Percentiles rank a stretch among this genome's conserved stretches.
Conservation (phyloP, 2,329 filamentous ascomycete species). For the Aspergillus jensenii region DNA sequence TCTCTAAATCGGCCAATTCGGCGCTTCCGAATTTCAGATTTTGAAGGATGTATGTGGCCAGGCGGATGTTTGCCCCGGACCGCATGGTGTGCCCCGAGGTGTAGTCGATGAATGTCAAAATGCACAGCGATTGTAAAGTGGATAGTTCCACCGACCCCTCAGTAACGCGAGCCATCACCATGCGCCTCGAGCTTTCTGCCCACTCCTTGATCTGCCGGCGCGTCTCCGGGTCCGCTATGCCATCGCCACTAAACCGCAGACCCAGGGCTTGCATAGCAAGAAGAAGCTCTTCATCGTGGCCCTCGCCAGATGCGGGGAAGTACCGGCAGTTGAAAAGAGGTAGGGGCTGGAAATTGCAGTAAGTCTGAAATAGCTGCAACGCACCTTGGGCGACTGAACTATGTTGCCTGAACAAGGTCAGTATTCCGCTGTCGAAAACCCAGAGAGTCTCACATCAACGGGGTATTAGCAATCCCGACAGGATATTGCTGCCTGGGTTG, state of each 20-base stretch:
- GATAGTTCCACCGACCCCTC: conserved; percentile 33
- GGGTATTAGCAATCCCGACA: not conserved
- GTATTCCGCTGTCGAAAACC: not conserved
- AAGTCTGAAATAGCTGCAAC: conserved; percentile 28
- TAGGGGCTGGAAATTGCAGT: conserved; percentile 36
- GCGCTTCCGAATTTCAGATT: conserved; percentile 5
- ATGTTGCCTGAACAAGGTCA: not conserved
- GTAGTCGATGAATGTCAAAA: conserved; percentile 20
- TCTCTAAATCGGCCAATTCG: conserved; percentile 18
- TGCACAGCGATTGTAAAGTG: conserved; percentile 33
- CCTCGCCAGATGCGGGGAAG: conserved; percentile 16
- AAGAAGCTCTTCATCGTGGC: conserved; percentile 27
- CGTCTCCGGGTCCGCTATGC: conserved; percentile 6
- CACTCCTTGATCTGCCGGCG: conserved; percentile 17
- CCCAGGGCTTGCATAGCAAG: conserved; percentile 31
- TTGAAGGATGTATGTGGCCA: conserved; percentile 17
- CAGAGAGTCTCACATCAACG: not conserved
- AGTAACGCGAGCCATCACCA: conserved; percentile 28
- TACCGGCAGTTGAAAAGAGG: conserved; percentile 26
- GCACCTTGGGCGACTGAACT: conserved; percentile 5
- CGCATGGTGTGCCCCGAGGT: conserved; percentile 18
- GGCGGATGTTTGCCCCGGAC: conserved; percentile 20
- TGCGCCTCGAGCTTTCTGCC: conserved; percentile 19
- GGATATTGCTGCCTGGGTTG: not conserved
- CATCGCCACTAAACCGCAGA: conserved; percentile 24